Evolutionary conservation across 2,329 filamentous ascomycete genomes (phyloP).

Genomic region (Colletotrichum sidae): DNA sequence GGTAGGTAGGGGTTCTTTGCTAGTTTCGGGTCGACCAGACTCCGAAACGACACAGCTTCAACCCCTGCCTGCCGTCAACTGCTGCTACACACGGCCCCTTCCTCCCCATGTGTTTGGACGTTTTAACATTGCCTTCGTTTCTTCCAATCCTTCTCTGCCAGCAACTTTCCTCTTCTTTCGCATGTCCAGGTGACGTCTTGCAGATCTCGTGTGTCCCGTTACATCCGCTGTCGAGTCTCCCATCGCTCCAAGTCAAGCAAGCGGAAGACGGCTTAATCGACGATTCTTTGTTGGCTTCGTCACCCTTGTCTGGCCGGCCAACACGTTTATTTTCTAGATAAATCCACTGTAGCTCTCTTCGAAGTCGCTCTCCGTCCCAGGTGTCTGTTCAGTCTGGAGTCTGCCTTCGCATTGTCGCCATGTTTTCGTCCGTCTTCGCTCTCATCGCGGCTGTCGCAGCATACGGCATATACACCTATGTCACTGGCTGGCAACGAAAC

Average conservation of each 20-base stretch:
- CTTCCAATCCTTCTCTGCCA: slow-evolving; percentile 14
- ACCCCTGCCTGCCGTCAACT: neutral
- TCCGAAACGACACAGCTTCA: slow-evolving; percentile 34
- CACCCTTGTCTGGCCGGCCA: too few species aligned
- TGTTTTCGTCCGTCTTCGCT: slow-evolving; percentile 51
- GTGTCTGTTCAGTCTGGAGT: neutral
- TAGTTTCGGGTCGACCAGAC: slow-evolving; percentile 33
- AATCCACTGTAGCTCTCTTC: neutral
- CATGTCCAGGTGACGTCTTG: neutral
- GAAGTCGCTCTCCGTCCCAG: neutral
- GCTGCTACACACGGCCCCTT: neutral
- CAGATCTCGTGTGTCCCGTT: neutral
- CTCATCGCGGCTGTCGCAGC: slow-evolving; percentile 48
- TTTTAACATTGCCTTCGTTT: slow-evolving; percentile 16
- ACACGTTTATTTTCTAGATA: slow-evolving; percentile 1
- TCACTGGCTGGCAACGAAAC: slow-evolving; percentile 55
- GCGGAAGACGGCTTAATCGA: too few species aligned
- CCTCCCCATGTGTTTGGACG: neutral
- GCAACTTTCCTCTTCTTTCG: neutral
- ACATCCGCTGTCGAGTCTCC: neutral
- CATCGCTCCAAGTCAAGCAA: neutral
- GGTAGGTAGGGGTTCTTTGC: slow-evolving; percentile 9
- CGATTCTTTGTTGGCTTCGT: too few species aligned
- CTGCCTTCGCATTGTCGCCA: slow-evolving; percentile 33
- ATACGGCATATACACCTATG: slow-evolving; percentile 47